Percentiles rank a stretch among this genome's conserved stretches.
Conservation (phyloP, 2,329 filamentous ascomycete genomes). For the Bretziella fagacearum region DNA sequence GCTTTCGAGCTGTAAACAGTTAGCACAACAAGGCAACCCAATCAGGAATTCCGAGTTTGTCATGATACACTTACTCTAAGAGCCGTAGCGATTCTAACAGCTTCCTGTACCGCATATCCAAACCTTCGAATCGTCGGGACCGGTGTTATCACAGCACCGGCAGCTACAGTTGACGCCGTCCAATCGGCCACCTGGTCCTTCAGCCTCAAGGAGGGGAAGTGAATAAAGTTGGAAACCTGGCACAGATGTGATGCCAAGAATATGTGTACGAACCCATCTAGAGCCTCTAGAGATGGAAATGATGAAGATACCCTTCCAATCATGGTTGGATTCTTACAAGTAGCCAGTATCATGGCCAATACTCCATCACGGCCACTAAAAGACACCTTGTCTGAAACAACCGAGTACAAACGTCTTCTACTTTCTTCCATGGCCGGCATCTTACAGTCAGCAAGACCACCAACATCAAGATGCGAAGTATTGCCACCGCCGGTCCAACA, state of each 20-base stretch:
- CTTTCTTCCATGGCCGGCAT: slow-evolving; percentile 25
- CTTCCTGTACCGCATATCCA: slow-evolving; percentile 38
- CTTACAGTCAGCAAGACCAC: neutral
- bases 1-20: slow-evolving; percentile 28
- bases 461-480: slow-evolving; percentile 23
- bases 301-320: slow-evolving; percentile 38
- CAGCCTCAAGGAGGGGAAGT: slow-evolving; percentile 41
- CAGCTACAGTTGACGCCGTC: slow-evolving; percentile 40
- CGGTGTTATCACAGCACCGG: slow-evolving; percentile 42
- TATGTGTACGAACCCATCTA: slow-evolving; percentile 45
- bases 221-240: slow-evolving; percentile 42
- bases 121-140: slow-evolving; percentile 43
- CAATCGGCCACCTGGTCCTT: slow-evolving; percentile 40
- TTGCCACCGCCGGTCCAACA: slow-evolving; percentile 25
- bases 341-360: slow-evolving; percentile 44
- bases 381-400: slow-evolving; percentile 29
- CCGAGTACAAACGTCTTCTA: slow-evolving; percentile 23
- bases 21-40: neutral
- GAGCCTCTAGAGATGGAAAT: slow-evolving; percentile 42
- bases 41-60: neutral
- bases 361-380: slow-evolving; percentile 40
- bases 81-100: slow-evolving; percentile 25
- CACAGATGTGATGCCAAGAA: slow-evolving; percentile 40
- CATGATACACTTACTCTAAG: slow-evolving; percentile 18
- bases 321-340: slow-evolving; percentile 34